Percentiles rank a stretch among this genome's conserved stretches.
These are phyloP conservation scores for Cardamine resedifolia DNA, from an alignment of 345 rosid genomes.

Conservation along the genomic window DNA sequence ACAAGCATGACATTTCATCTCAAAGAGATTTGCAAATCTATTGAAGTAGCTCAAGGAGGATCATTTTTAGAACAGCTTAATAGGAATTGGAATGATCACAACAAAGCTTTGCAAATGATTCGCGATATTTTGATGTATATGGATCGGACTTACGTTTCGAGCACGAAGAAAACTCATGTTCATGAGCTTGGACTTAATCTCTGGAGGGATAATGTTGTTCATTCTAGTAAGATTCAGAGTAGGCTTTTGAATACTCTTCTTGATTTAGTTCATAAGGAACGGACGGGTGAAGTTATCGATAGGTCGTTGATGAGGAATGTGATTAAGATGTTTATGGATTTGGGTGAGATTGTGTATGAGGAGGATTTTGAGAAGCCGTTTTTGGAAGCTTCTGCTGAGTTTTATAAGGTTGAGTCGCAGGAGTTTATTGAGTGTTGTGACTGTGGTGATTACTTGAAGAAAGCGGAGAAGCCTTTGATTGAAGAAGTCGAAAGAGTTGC, in stretches of 20 bases:
- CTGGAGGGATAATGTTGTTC: slow-evolving; percentile 84
- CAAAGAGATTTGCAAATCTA: slow-evolving; percentile 64
- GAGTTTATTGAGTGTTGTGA: slow-evolving; percentile 82
- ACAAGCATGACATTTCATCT: slow-evolving; percentile 86
- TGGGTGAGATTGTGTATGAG: slow-evolving; percentile 74
- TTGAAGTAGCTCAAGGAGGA: slow-evolving; percentile 90
- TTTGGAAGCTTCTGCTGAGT: slow-evolving; percentile 87
- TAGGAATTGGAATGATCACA: slow-evolving; percentile 95
- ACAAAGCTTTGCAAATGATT: slow-evolving; percentile 93
- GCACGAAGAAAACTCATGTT: slow-evolving; percentile 73
- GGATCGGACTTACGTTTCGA: slow-evolving; percentile 90
- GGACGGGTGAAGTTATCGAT: slow-evolving; percentile 89
- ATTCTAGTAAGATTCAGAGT: slow-evolving; percentile 62
- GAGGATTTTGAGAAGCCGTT: slow-evolving; percentile 86
- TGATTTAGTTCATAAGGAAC: slow-evolving; percentile 72
- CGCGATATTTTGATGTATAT: slow-evolving; percentile 93
- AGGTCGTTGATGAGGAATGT: slow-evolving; percentile 88
- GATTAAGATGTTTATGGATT: slow-evolving; percentile 90
- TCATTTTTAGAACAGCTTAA: slow-evolving; percentile 80
- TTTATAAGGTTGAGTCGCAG: slow-evolving; percentile 82
- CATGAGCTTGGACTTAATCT: slow-evolving; percentile 88
- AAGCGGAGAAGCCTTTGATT: slow-evolving; percentile 81
- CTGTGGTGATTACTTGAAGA: slow-evolving; percentile 90
- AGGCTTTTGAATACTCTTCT: slow-evolving; percentile 79
- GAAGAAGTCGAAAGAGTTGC: slow-evolving; percentile 95